Base-by-base conservation (phyloP, 306 rosid genomes). In the Sindora glabra region DNA sequence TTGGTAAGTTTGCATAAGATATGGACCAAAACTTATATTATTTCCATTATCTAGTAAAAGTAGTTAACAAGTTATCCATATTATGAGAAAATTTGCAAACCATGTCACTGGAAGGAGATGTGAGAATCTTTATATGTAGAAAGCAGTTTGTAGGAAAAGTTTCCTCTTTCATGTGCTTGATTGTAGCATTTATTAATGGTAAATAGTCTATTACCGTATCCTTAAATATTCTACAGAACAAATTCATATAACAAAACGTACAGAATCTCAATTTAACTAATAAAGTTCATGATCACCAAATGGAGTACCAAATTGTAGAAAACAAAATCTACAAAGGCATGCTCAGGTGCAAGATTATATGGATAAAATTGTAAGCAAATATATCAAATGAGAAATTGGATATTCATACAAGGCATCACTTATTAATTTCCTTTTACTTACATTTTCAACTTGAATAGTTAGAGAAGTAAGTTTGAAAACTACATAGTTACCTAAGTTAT, bases 251-350 rank as follows among this genome's bases (percentile, higher is more conserved):
- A 64, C 53, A 64, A 56, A 40, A 50, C 25, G 11, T 48, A 12
- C 41, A 27, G 8, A 29, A 55, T 69, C 34, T 25, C 61, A 32
- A 67, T 42, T 74, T 79, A 92, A 45, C 99, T 95, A 25, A 92
- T 79, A 87, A 92, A 89, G 78, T 82, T 89, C 70, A 92, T 89
- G 70, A 92, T 92, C 70, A 92, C 99, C 87, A 89, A 70, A 77
- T 92, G 99, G 52, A 92, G 90, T 70, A 89, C 97, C 83, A 89
- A 71, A 64, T 89, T 92, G 86, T 95, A 92, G 72, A 92, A 95
- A 77, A 92, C 90, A 77, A 92, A 92, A 83, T 92, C 99, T 15
- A 96, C 99, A 51, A 92, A 92, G 33, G 99, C 99, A 32, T 96
- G 85, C 76, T 92, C 99, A 0, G 99, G 96, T 8, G 99, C 76